A percentile compares a stretch with the other conserved stretches of the same genome.
Evolutionary conservation across 2,329 filamentous ascomycete genomes (phyloP).

Genomic region (Orbilia quercus): DNA sequence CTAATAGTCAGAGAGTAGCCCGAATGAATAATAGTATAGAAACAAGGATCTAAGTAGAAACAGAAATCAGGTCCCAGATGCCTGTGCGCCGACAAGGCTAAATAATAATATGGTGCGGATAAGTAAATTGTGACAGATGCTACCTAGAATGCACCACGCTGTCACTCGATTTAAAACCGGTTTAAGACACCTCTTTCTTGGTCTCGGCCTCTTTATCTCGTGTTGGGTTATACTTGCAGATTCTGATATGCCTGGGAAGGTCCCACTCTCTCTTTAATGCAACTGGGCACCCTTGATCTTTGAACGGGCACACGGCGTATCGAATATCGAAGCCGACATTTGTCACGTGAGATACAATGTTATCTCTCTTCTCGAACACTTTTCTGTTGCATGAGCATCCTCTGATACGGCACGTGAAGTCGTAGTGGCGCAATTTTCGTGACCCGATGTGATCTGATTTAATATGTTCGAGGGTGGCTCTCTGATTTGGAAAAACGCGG

Average conservation of each 20-base stretch:
- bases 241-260: constrained; percentile 18
- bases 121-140: no score
- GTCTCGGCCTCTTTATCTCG: neutral
- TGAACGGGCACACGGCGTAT: constrained; percentile 35
- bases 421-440: neutral
- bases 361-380: constrained; percentile 42
- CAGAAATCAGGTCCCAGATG: no score
- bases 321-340: constrained; percentile 50
- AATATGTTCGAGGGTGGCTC: constrained; percentile 16
- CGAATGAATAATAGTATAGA: no score
- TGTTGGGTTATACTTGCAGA: constrained; percentile 36
- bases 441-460: constrained; percentile 38
- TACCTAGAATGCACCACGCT: no score
- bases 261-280: constrained; percentile 49
- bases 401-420: constrained; percentile 49
- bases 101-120: no score
- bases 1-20: no score
- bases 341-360: constrained; percentile 48
- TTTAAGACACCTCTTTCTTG: neutral
- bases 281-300: constrained; percentile 10
- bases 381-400: constrained; percentile 29
- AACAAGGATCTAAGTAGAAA: no score
- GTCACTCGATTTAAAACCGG: no score
- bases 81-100: no score
- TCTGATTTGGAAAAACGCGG: neutral